Evolutionary conservation across 1,284 basidiomycete genomes (phyloP), one percentile per base, ranked within the genome.

Genomic region (Cryptococcus floricola): DNA sequence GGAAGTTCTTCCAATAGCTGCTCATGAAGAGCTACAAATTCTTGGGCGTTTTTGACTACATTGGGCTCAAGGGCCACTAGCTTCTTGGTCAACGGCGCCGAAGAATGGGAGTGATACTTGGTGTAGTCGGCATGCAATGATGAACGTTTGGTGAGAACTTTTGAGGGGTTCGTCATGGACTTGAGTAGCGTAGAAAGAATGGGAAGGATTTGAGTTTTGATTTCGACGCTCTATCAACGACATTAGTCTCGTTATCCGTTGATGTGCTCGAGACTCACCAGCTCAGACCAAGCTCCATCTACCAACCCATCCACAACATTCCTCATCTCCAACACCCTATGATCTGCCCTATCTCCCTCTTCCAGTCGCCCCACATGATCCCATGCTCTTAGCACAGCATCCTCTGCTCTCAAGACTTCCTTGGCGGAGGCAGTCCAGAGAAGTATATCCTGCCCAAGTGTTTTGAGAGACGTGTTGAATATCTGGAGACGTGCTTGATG

Each of bases 1-100:
- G 77, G 77, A 0, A 78, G 61, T 57, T 78, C 77, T 46, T 75
- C 75, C 12, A 76, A 60, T 14, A 78, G 64, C 59, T 78, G 77
- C 16, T 68, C 69, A 58, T 78, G 77, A 1, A 78, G 63, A 16
- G 76, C 72, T 50, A 73, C 68, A 48, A 74, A 78, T 25, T 77
- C 75, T 19, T 63, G 58, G 5, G 76, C 77, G 45, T 69, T 70
- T 47, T 68, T 65, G 13, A 70, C 48, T 9, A 73, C 50, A 7
- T 45, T 39, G 25, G 62, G 62, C 28, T 76, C 75, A 10, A 34
- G 31, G 31, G 31, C 31, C 31, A 34, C 31, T 5, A 34, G 31
- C 10, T 34, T 34, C 34, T 70, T 50, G 0, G 60, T 52, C 53
- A 66, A 68, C 46, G 63, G 63, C 13, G 63, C 58, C 12, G 68